A percentile compares a stretch with the other conserved stretches of the same genome.
Evolutionary conservation across 495 filamentous ascomycete genomes (phyloP).

Genomic region (Annulohypoxylon moriforme): DNA sequence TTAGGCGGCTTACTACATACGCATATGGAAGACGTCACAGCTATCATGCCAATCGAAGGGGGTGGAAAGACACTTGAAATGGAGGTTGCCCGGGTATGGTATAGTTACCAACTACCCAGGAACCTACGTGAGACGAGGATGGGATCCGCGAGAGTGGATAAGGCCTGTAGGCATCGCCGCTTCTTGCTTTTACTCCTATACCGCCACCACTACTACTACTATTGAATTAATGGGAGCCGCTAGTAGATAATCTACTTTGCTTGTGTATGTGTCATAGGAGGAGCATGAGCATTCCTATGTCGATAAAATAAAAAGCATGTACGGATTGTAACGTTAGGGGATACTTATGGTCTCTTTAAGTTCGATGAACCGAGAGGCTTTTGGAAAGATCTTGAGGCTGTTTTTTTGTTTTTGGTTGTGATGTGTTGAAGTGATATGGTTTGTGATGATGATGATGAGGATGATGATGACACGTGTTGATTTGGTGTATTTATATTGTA

Average conservation of each 20-base stretch:
- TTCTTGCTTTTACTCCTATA: neutral
- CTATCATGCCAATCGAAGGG: constrained; percentile 5
- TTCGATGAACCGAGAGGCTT: neutral
- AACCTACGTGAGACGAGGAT: neutral
- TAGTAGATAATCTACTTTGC: constrained; percentile 8
- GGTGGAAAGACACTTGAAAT: neutral
- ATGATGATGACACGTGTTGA: neutral
- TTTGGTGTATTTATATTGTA: neutral
- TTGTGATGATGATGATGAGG: neutral
- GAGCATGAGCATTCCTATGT: neutral
- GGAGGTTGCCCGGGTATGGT: neutral
- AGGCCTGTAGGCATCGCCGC: neutral
- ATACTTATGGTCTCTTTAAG: neutral
- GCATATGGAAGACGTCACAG: neutral
- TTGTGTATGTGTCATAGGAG: constrained; percentile 1
- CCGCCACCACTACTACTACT: neutral
- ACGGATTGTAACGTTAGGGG: constrained; percentile 4
- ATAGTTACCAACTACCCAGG: neutral
- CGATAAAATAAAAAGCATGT: constrained; percentile 7
- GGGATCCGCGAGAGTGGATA: neutral
- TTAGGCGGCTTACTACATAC: constrained; percentile 3
- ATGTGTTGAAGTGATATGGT: neutral
- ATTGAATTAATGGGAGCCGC: neutral
- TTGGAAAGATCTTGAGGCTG: neutral
- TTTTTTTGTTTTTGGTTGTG: neutral